Conservation (phyloP, 106 monocot species). For the Ottelia alismoides region DNA sequence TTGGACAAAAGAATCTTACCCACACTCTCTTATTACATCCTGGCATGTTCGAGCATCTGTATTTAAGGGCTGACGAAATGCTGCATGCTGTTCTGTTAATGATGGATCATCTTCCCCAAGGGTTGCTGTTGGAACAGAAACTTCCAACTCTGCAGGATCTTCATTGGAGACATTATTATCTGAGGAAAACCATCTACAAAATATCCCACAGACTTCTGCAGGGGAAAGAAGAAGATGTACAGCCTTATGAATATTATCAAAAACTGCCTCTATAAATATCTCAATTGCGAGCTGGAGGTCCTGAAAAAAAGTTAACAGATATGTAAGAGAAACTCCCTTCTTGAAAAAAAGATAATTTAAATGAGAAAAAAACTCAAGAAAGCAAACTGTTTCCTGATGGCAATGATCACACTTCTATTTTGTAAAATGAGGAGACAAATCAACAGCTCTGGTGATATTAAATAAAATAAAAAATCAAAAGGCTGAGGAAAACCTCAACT, state of each 20-base stretch:
- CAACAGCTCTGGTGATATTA: background rate
- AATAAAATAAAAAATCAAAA: no score
- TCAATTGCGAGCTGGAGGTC: constrained; percentile 95
- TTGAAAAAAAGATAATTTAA: no score
- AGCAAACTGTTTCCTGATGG: no score
- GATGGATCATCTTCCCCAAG: constrained; percentile 65
- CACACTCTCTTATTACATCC: constrained; percentile 95
- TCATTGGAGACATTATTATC: constrained; percentile 7
- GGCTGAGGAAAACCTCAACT: constrained; percentile 46
- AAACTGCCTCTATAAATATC: constrained; percentile 80
- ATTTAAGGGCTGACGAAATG: constrained; percentile 64
- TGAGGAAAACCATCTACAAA: constrained; percentile 38
- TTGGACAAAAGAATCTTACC: constrained; percentile 31
- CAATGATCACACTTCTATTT: background rate
- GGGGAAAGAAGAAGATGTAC: constrained; percentile 82
- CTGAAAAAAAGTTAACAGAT: constrained; percentile 34
- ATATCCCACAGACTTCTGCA: constrained; percentile 33
- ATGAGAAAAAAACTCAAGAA: constrained; percentile 1
- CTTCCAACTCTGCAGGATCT: constrained; percentile 11
- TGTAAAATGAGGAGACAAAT: constrained; percentile 1
- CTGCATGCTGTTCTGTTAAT: constrained; percentile 41
- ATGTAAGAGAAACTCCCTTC: no score
- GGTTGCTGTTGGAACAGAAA: constrained; percentile 42
- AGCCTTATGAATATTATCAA: constrained; percentile 72
- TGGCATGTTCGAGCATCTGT: constrained; percentile 92